Evolutionary conservation across 2,329 filamentous ascomycete species (phyloP).

Genomic region (Xylariomycetidae sp.): DNA sequence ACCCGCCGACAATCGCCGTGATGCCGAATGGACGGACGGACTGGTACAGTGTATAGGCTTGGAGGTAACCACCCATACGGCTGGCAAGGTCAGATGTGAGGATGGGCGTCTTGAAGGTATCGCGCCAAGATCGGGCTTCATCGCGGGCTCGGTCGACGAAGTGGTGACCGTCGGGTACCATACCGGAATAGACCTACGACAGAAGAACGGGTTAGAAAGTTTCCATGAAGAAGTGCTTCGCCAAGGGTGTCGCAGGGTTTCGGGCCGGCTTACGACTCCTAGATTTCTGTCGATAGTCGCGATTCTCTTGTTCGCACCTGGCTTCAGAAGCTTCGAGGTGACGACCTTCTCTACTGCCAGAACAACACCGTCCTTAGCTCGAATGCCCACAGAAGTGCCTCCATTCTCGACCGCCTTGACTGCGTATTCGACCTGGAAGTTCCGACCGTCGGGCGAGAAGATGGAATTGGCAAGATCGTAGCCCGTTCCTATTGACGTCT

Average conservation of each 20-base stretch:
- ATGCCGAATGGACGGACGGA: slow-evolving; percentile 96
- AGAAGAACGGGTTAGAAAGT: neutral
- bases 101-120: slow-evolving; percentile 92
- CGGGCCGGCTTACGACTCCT: slow-evolving; percentile 77
- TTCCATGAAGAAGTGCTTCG: too few relatives aligned
- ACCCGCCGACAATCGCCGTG: slow-evolving; percentile 88
- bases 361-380: slow-evolving; percentile 95
- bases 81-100: slow-evolving; percentile 81
- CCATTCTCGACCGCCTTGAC: slow-evolving; percentile 98
- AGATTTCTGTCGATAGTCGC: slow-evolving; percentile 90
- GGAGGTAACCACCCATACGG: slow-evolving; percentile 92
- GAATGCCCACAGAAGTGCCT: slow-evolving; percentile 91
- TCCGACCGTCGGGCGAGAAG: slow-evolving; percentile 97
- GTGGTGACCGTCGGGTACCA: slow-evolving; percentile 91
- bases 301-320: slow-evolving; percentile 95
- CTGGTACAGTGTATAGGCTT: slow-evolving; percentile 96
- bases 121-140: slow-evolving; percentile 86
- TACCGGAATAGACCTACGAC: slow-evolving; percentile 82
- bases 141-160: slow-evolving; percentile 92
- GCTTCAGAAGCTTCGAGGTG: slow-evolving; percentile 90
- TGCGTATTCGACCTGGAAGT: slow-evolving; percentile 99
- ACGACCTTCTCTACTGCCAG: slow-evolving; percentile 96
- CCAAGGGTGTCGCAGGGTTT: too few relatives aligned
- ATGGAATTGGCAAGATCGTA: slow-evolving; percentile 99
- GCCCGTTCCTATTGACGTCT: slow-evolving; percentile 99